Evolutionary conservation across 225 moss, liverwort and hornwort genomes (phyloP).

Genomic region (Neckera pumila): DNA sequence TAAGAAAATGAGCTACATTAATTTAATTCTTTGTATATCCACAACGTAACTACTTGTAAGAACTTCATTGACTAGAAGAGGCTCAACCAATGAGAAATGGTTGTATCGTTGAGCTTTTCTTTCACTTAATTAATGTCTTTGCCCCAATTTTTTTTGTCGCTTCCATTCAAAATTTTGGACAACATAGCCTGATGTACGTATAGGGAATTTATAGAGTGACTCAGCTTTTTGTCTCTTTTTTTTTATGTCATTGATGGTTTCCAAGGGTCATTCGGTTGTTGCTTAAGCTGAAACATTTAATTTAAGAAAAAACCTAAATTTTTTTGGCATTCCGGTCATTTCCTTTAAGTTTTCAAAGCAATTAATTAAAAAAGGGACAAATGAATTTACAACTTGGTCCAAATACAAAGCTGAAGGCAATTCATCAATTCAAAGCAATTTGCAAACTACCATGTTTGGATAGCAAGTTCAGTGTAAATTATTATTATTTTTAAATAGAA

Average conservation of each 20-base stretch:
- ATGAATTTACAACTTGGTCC: neutral
- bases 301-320: neutral
- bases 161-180: neutral
- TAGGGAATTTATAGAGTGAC: fast-evolving
- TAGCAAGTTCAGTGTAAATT: neutral
- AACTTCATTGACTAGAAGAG: neutral
- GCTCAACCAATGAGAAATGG: neutral
- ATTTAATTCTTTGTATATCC: neutral
- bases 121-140: neutral
- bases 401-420: neutral
- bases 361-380: fast-evolving
- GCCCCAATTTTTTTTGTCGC: fast-evolving
- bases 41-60: neutral
- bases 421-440: too few species aligned
- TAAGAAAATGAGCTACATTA: fast-evolving
- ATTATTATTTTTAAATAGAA: neutral
- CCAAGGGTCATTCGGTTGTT: fast-evolving
- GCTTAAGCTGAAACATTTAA: too few species aligned
- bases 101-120: neutral
- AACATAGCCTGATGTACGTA: fast-evolving
- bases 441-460: too few species aligned
- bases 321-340: neutral
- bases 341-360: neutral
- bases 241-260: fast-evolving
- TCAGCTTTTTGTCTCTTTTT: fast-evolving